Conservation (phyloP, 441 rosid species). For the Kokia cookei region DNA sequence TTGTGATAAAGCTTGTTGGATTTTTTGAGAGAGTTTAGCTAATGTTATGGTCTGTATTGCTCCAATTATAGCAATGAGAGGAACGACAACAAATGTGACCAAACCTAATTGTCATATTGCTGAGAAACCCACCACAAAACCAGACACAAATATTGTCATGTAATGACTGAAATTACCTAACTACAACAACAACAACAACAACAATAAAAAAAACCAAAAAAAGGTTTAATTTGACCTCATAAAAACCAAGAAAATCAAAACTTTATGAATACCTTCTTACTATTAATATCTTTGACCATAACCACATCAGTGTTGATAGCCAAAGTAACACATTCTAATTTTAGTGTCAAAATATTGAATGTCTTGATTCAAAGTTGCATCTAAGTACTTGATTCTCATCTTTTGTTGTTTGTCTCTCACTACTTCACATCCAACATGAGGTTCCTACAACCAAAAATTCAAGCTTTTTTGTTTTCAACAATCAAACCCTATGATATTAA, state of each 20-base stretch:
- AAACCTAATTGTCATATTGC: conserved; percentile 97
- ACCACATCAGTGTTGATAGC: conserved; percentile 96
- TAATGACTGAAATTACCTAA: conserved; percentile 94
- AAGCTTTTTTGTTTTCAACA: conserved; percentile 2
- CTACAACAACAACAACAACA: conserved; percentile 26
- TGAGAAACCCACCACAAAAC: conserved; percentile 97
- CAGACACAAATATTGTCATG: conserved; percentile 94
- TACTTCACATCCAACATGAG: conserved; percentile 99
- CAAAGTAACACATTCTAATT: conserved; percentile 80
- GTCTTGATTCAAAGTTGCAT: conserved; percentile 95
- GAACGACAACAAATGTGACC: conserved; percentile 94
- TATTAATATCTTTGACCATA: conserved; percentile 96
- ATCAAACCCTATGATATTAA: neutral
- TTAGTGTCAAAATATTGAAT: conserved; percentile 91
- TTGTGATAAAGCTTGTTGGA: conserved; percentile 81
- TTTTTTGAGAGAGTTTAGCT: conserved; percentile 71
- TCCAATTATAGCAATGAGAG: conserved; percentile 91
- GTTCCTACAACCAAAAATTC: conserved; percentile 47
- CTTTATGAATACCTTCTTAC: conserved; percentile 66
- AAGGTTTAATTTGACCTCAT: conserved; percentile 2
- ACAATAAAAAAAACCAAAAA: neutral
- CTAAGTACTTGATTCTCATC: conserved; percentile 96
- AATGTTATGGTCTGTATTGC: conserved; percentile 77
- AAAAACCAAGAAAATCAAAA: neutral
- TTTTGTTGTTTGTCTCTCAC: conserved; percentile 95